A percentile compares a stretch with the other conserved stretches of the same genome.
Evolutionary conservation across 2,329 filamentous ascomycete species (phyloP).

Genomic region (Trichothecium sympodiale): DNA sequence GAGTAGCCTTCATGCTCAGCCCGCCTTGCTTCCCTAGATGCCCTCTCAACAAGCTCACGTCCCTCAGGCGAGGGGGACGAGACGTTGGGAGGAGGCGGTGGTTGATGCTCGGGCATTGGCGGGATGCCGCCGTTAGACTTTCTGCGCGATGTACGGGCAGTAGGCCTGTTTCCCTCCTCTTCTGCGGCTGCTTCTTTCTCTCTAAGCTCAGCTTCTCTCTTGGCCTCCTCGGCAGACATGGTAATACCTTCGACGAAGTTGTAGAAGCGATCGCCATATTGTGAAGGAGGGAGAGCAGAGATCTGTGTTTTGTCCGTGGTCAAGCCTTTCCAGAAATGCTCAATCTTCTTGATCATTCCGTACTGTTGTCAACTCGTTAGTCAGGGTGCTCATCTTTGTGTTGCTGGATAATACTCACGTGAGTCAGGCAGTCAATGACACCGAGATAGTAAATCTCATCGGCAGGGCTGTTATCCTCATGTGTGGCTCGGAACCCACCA

Average conservation of each 20-base stretch:
- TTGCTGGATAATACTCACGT: constrained; percentile 51
- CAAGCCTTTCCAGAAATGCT: constrained; percentile 95
- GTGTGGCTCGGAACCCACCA: constrained; percentile 84
- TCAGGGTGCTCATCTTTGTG: not conserved
- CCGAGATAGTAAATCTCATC: constrained; percentile 97
- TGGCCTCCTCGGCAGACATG: constrained; percentile 77
- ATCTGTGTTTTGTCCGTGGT: constrained; percentile 77
- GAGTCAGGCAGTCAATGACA: constrained; percentile 95
- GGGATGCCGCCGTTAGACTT: constrained; percentile 20
- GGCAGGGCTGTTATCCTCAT: constrained; percentile 73
- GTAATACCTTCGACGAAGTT: constrained; percentile 87
- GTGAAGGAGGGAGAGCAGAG: constrained; percentile 78
- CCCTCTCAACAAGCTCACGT: constrained; percentile 28
- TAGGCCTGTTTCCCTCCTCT: constrained; percentile 10
- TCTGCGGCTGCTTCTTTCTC: constrained; percentile 46
- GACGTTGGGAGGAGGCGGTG: constrained; percentile 27
- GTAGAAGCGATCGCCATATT: constrained; percentile 89
- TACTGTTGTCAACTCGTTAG: constrained; percentile 47
- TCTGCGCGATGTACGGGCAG: constrained; percentile 14
- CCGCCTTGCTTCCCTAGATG: constrained; percentile 24
- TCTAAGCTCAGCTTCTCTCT: constrained; percentile 48
- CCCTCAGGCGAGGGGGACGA: constrained; percentile 24
- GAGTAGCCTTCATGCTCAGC: constrained; percentile 19
- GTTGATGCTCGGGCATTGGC: constrained; percentile 33
- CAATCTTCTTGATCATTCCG: constrained; percentile 84